Conservation (phyloP, 129 eudicot species). For the Tagetes erecta region DNA sequence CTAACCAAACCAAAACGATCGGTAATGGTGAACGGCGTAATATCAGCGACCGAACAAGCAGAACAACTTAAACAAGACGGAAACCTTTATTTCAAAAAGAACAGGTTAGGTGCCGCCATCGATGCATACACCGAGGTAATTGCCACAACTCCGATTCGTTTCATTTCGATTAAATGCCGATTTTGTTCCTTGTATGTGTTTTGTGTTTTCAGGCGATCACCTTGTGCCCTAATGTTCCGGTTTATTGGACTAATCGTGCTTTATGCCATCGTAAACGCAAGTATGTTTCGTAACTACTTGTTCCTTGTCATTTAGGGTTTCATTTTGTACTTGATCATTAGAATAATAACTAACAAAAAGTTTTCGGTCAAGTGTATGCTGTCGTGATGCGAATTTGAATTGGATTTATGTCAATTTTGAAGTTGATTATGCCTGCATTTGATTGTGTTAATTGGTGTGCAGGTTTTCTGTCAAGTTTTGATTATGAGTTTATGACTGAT, state of each 20-base stretch:
- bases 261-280: conserved; percentile 74
- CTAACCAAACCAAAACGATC: background rate
- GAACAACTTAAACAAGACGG: conserved; percentile 76
- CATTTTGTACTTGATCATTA: background rate
- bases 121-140: conserved; percentile 91
- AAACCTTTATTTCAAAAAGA: conserved; percentile 58
- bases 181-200: background rate
- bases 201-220: conserved; percentile 58
- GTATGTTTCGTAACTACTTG: conserved; percentile 33
- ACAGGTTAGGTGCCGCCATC: conserved; percentile 75
- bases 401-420: conserved; percentile 12
- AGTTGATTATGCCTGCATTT: conserved; percentile 7
- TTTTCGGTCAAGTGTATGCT: background rate
- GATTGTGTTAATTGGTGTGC: background rate
- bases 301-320: background rate
- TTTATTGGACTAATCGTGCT: conserved; percentile 95
- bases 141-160: background rate
- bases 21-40: conserved; percentile 39
- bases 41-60: conserved; percentile 59
- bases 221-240: conserved; percentile 81
- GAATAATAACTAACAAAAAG: background rate
- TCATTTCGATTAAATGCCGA: conserved; percentile 29
- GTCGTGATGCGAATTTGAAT: background rate
- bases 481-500: background rate
- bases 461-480: background rate